phyloP scores from a whole-genome alignment of 1,284 basidiomycete species.

The Mrakiaceae sp. region DNA sequence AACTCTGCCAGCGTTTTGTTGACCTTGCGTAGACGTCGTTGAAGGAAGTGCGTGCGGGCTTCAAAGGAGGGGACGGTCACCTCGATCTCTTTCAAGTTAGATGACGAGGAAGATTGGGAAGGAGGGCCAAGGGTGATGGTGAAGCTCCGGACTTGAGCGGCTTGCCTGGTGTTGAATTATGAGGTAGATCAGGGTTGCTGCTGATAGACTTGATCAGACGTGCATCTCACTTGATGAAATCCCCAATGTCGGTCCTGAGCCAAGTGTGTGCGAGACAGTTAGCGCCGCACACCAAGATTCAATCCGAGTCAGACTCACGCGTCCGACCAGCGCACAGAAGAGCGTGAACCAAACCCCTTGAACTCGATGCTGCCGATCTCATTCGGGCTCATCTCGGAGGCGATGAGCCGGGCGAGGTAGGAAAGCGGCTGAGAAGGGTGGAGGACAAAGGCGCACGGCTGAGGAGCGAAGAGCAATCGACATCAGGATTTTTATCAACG shows the following conservation, averaged over 20 bases:
- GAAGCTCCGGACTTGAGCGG: not conserved
- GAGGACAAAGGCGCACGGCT: conserved; percentile 12
- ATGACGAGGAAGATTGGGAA: not conserved
- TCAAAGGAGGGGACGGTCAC: conserved; percentile 7
- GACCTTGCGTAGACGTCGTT: not conserved
- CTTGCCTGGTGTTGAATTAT: not conserved
- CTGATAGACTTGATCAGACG: too few species aligned
- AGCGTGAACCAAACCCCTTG: conserved; percentile 7
- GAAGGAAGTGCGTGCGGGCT: conserved; percentile 2
- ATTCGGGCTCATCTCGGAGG: conserved; percentile 2
- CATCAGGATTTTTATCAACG: not conserved
- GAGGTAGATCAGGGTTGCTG: too few species aligned
- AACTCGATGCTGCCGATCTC: conserved; percentile 8
- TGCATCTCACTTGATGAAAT: not conserved
- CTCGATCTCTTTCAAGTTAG: not conserved
- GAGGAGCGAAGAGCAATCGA: not conserved
- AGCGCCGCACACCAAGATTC: not conserved
- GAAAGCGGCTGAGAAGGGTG: conserved; percentile 14
- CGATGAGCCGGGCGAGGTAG: conserved; percentile 13
- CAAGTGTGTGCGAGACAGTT: not conserved
- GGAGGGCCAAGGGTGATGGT: not conserved
- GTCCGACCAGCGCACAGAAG: conserved; percentile 1
- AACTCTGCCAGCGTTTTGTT: conserved; percentile 1
- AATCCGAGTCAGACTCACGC: not conserved
- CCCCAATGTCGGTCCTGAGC: not conserved